Conservation (phyloP, 768 basidiomycete genomes). For the Sarcomyxa edulis region DNA sequence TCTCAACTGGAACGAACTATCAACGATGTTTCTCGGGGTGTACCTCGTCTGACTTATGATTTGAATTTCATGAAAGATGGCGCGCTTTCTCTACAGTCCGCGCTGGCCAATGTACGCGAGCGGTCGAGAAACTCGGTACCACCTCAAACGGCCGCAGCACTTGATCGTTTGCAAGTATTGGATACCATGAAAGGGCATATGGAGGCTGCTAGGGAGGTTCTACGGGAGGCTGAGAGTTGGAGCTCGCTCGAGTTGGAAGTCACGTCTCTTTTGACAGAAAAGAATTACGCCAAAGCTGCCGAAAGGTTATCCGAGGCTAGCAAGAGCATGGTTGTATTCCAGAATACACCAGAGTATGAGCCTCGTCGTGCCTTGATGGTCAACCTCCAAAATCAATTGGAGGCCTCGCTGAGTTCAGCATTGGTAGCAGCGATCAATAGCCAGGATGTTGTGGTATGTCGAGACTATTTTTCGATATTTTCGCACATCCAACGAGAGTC, state of each 20-base stretch:
- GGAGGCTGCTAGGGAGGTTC: constrained; percentile 84
- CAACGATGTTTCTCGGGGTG: constrained; percentile 86
- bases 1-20: constrained; percentile 82
- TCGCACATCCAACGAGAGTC: constrained; percentile 85
- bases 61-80: constrained; percentile 96
- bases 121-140: constrained; percentile 48
- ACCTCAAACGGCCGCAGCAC: constrained; percentile 53
- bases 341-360: constrained; percentile 90
- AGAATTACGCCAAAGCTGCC: constrained; percentile 85
- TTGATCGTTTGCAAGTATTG: constrained; percentile 75
- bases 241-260: constrained; percentile 92
- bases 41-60: constrained; percentile 91
- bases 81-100: constrained; percentile 68
- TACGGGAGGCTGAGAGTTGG: constrained; percentile 96
- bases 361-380: constrained; percentile 80
- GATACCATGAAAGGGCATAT: constrained; percentile 82
- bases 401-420: constrained; percentile 87
- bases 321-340: constrained; percentile 87
- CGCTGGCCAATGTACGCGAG: constrained; percentile 57
- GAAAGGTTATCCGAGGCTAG: constrained; percentile 85
- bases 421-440: constrained; percentile 82
- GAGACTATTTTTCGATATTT: constrained; percentile 82
- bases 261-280: constrained; percentile 73
- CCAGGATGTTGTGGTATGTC: constrained; percentile 70
- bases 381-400: constrained; percentile 92